These are phyloP conservation scores for Discostella pseudostelligera DNA, from an alignment of 108 stramenopile species.

Conservation along the genomic window DNA sequence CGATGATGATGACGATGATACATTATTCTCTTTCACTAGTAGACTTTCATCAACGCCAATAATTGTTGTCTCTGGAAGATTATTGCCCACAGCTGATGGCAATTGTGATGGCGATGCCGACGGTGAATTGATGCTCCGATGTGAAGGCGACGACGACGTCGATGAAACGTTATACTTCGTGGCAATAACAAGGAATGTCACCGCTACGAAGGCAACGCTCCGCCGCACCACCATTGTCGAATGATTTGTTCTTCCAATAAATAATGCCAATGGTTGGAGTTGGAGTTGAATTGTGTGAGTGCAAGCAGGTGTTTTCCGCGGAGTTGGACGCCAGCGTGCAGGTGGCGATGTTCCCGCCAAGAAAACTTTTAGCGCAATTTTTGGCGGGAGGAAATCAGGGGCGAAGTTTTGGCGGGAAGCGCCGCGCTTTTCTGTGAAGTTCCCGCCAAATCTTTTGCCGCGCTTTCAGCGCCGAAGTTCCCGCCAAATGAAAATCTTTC, in stretches of 20 bases:
- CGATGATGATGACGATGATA: background rate
- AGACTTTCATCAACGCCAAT: background rate
- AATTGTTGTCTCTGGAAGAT: too few species aligned
- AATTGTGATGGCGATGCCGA: background rate
- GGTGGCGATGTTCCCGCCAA: too few species aligned
- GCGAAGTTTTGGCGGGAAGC: too few species aligned
- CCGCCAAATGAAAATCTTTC: too few species aligned
- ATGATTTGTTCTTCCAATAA: background rate
- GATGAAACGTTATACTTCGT: background rate
- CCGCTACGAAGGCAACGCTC: background rate
- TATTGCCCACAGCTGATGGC: too few species aligned
- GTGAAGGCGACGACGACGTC: background rate
- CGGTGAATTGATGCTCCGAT: background rate
- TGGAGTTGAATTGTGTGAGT: background rate
- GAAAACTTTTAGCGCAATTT: too few species aligned
- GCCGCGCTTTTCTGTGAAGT: too few species aligned
- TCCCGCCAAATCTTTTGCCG: too few species aligned
- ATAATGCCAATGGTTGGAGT: background rate
- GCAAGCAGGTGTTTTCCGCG: background rate
- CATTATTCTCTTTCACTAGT: background rate
- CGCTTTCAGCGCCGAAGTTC: too few species aligned
- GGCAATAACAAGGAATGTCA: slow-evolving; percentile 2
- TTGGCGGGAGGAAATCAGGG: too few species aligned
- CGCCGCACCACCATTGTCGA: background rate
- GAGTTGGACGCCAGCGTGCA: background rate